Evolutionary conservation across 257 asterid species (phyloP), one percentile per base, ranked within the genome.

Genomic region (Nicotiana paniculata): DNA sequence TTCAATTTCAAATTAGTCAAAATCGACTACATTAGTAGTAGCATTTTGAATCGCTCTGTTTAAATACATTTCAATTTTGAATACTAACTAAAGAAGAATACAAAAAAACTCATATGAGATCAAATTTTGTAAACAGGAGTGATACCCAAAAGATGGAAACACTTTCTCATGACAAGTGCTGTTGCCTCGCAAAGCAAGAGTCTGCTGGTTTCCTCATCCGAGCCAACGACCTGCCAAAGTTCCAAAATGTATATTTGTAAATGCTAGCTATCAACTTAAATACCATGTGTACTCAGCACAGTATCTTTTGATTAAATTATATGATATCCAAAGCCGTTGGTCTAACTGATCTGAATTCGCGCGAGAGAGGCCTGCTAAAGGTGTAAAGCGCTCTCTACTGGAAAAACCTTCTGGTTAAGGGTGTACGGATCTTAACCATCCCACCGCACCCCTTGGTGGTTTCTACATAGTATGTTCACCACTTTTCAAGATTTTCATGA

Each of bases 171-270:
- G 55, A 94, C 99, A 61, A 92, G 89, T 24, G 97, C 97, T 1
- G 99, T 94, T 74, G 99, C 98, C 90, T 96, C 98, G 35, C 99
- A 94, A 32, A 96, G 82, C 85, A 96, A 77, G 16, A 96, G 99
- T 62, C 99, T 83, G 59, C 97, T 94, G 1, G 90, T 84, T 93
- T 94, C 98, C 90, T 90, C 91, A 0, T 88, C 85, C 8, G 98
- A 92, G 55, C 97, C 97, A 82, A 91, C 94, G 16, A 96, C 98
- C 99, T 96, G 81, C 83, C 18, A 75, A 32, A 7, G 16, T 48
- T 48, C 26, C 63, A 11, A 51, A 48, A 75, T 46, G 11, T 8
- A 51, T 51, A 2, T 3, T 26, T 18, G 35, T 74, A 7, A 74
- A 48, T 46, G 21, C 59, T 21, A 72, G 59, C 78, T 6, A 21